Percentiles rank a stretch among this genome's conserved stretches.
These are phyloP conservation scores for Fonsecaea monophora DNA, from an alignment of 2,329 filamentous ascomycete species.

Conservation along the genomic window DNA sequence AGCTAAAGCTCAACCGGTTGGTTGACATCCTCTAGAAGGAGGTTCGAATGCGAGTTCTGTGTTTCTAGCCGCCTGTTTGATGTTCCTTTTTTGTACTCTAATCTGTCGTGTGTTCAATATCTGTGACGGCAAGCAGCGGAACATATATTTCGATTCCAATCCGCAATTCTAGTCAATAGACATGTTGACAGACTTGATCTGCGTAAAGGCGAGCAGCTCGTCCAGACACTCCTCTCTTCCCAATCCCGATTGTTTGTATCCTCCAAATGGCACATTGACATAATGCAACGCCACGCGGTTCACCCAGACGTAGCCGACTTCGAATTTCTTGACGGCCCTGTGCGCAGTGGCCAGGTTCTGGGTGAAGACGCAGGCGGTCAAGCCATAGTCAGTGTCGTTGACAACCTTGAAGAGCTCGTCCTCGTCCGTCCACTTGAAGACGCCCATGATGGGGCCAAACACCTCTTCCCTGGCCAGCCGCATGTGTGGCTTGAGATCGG, in stretches of 20 bases:
- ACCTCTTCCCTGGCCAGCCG: slow-evolving; percentile 31
- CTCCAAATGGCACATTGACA: slow-evolving; percentile 27
- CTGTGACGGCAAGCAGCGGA: too few relatives aligned
- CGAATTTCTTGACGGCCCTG: neutral
- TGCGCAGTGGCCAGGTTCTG: slow-evolving; percentile 7
- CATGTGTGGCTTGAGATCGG: slow-evolving; percentile 27
- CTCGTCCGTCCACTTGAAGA: slow-evolving; percentile 25
- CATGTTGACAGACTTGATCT: slow-evolving; percentile 14
- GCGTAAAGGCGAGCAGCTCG: slow-evolving; percentile 15
- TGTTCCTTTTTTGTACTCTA: too few relatives aligned
- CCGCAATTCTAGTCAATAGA: neutral
- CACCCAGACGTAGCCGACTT: slow-evolving; percentile 21
- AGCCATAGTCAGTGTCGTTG: slow-evolving; percentile 17
- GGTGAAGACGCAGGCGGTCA: slow-evolving; percentile 14
- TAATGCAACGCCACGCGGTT: slow-evolving; percentile 22
- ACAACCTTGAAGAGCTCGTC: slow-evolving; percentile 11
- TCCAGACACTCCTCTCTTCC: slow-evolving; percentile 27
- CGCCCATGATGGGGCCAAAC: slow-evolving; percentile 26
- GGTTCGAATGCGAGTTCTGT: too few relatives aligned
- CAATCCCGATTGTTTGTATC: slow-evolving; percentile 27
- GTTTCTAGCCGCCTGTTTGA: too few relatives aligned
- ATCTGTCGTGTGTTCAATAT: too few relatives aligned
- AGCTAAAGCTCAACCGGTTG: too few relatives aligned
- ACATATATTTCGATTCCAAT: too few relatives aligned
- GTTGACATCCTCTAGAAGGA: too few relatives aligned